Evolutionary conservation across 495 filamentous ascomycete genomes (phyloP).

Genomic region (Lophium mytilinum): DNA sequence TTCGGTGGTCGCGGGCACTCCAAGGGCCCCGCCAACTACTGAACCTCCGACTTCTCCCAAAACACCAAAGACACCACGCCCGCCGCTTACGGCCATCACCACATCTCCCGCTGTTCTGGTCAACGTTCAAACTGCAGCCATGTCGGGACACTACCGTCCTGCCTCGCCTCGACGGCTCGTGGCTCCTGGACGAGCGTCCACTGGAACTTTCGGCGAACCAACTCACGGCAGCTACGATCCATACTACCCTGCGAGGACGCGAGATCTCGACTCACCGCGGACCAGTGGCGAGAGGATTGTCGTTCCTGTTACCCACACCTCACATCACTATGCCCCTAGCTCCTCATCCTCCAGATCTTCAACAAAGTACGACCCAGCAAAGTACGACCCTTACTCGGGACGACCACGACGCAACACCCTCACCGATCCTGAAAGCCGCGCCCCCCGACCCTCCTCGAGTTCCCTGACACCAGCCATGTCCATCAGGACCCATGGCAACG

Average conservation of each 20-base stretch:
- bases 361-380: constrained; percentile 14
- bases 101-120: background rate
- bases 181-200: constrained; percentile 18
- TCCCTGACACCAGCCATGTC: constrained; percentile 10
- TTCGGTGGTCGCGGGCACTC: background rate
- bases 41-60: no score
- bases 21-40: no score
- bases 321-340: constrained; percentile 11
- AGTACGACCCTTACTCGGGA: constrained; percentile 20
- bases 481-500: constrained; percentile 9
- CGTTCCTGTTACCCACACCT: constrained; percentile 1
- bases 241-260: constrained; percentile 7
- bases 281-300: constrained; percentile 19
- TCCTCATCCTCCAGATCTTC: constrained; percentile 7
- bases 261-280: constrained; percentile 11
- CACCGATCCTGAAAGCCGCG: constrained; percentile 13
- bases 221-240: constrained; percentile 2
- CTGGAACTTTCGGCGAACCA: constrained; percentile 16
- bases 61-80: no score
- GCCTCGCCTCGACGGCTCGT: constrained; percentile 18
- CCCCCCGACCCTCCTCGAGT: background rate
- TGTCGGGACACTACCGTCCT: constrained; percentile 23
- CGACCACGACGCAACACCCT: constrained; percentile 19
- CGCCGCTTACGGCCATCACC: background rate
- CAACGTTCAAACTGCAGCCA: background rate